Percentiles rank a stretch among this genome's conserved stretches.
Conservation (phyloP, 306 rosid genomes). For the Lotus japonicus region DNA sequence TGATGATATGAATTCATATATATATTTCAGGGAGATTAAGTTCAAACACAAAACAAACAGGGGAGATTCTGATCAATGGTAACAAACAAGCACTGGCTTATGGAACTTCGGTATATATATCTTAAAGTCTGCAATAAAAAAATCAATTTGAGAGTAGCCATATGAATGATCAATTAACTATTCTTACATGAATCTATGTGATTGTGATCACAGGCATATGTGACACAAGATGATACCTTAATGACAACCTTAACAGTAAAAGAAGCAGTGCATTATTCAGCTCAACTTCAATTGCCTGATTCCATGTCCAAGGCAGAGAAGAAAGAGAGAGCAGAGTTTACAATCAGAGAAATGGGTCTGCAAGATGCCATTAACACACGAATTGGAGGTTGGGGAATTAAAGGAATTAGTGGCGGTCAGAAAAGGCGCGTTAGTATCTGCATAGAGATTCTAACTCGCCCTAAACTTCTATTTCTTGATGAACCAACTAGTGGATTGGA, state of each 20-base stretch:
- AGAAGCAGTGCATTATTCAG: constrained; percentile 45
- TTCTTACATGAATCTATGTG: not conserved
- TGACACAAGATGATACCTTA: constrained; percentile 38
- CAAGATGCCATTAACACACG: constrained; percentile 41
- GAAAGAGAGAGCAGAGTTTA: constrained; percentile 33
- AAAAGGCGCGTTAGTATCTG: constrained; percentile 42
- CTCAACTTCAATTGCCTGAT: constrained; percentile 44
- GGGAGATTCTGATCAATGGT: constrained; percentile 31
- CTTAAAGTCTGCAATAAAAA: not conserved
- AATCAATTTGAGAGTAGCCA: not conserved
- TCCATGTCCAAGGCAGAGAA: constrained; percentile 36
- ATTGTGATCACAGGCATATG: constrained; percentile 30
- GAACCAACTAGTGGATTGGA: constrained; percentile 62
- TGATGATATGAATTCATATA: not conserved
- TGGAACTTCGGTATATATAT: constrained; percentile 31
- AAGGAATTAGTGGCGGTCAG: constrained; percentile 46
- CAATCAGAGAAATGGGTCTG: constrained; percentile 44
- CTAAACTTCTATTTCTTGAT: constrained; percentile 39
- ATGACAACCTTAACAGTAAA: constrained; percentile 33
- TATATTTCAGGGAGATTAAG: constrained; percentile 28
- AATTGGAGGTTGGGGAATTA: constrained; percentile 42
- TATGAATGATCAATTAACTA: not conserved
- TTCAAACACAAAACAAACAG: constrained; percentile 27
- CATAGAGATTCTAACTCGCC: constrained; percentile 45
- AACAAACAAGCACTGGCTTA: constrained; percentile 26